A percentile compares a stretch with the other conserved stretches of the same genome.
Evolutionary conservation across 345 rosid species (phyloP).

Genomic region (Eucalyptus lansdowneana): DNA sequence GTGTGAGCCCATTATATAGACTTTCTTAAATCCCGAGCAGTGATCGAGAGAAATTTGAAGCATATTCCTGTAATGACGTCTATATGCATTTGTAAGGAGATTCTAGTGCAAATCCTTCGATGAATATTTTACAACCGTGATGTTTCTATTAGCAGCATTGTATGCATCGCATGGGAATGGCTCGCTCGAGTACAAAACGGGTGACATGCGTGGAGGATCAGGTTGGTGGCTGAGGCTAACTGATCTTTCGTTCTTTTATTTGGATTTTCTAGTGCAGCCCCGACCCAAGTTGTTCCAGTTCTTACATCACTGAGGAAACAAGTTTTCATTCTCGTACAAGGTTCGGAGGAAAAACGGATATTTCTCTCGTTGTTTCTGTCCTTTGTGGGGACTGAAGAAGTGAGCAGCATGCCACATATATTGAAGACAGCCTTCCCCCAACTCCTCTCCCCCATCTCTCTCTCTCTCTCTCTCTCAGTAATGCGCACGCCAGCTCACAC

Average conservation of each 20-base stretch:
- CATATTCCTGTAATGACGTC: background rate
- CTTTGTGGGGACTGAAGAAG: background rate
- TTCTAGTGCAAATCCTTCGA: background rate
- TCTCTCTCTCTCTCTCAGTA: background rate
- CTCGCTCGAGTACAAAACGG: too few relatives aligned
- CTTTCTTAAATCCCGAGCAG: background rate
- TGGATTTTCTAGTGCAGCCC: background rate
- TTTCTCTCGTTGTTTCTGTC: background rate
- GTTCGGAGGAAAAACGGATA: background rate
- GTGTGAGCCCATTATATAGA: background rate
- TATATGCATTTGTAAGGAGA: background rate
- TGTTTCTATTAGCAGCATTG: too few relatives aligned
- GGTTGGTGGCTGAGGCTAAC: conserved; percentile 24
- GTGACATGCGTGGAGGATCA: conserved; percentile 13
- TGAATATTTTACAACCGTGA: background rate
- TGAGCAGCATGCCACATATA: background rate
- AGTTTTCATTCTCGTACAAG: background rate
- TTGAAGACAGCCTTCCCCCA: background rate
- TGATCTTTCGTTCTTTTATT: background rate
- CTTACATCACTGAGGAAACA: conserved; percentile 15
- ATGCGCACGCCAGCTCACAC: accelerated
- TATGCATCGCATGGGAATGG: too few relatives aligned
- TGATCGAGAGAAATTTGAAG: background rate
- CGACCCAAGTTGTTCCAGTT: background rate
- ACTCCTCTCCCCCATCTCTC: background rate